These are phyloP conservation scores for Hymenoscyphus infarciens DNA, from an alignment of 2,329 filamentous ascomycete species.

Conservation along the genomic window DNA sequence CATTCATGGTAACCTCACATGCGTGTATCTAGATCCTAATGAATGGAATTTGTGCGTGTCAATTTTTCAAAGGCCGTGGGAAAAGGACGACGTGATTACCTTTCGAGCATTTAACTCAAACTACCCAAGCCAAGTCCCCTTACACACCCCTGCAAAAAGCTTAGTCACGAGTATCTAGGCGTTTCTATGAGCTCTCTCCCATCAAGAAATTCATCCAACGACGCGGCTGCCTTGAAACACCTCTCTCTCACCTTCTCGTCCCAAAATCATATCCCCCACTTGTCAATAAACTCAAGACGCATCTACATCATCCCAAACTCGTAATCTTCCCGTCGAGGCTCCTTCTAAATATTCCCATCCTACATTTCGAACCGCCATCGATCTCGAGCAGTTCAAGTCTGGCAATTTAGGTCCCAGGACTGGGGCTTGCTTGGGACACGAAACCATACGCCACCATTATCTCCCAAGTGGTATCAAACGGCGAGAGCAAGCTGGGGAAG, in stretches of 20 bases:
- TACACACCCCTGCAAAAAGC: not conserved
- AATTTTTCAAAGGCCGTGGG: not conserved
- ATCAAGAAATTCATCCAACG: not conserved
- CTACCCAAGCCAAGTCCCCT: not conserved
- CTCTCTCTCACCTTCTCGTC: not conserved
- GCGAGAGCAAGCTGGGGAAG: conserved; percentile 57
- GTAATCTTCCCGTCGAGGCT: no score
- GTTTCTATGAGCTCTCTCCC: not conserved
- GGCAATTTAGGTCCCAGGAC: conserved; percentile 22
- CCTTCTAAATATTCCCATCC: not conserved
- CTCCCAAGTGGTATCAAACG: conserved; percentile 26
- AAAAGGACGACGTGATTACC: not conserved
- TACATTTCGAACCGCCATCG: conserved; percentile 5
- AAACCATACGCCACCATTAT: conserved; percentile 34
- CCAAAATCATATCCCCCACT: not conserved
- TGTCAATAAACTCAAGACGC: no score
- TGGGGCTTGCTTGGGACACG: conserved; percentile 20
- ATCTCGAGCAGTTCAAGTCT: conserved; percentile 17
- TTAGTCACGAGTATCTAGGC: not conserved
- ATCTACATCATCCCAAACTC: no score
- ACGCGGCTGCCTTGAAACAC: not conserved
- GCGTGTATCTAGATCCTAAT: not conserved
- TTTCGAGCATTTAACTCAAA: not conserved
- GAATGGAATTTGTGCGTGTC: not conserved
- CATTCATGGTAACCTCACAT: not conserved